Evolutionary conservation across 2,329 filamentous ascomycete species (phyloP), one percentile per base, ranked within the genome.

Genomic region (Scedosporium dehoogii): DNA sequence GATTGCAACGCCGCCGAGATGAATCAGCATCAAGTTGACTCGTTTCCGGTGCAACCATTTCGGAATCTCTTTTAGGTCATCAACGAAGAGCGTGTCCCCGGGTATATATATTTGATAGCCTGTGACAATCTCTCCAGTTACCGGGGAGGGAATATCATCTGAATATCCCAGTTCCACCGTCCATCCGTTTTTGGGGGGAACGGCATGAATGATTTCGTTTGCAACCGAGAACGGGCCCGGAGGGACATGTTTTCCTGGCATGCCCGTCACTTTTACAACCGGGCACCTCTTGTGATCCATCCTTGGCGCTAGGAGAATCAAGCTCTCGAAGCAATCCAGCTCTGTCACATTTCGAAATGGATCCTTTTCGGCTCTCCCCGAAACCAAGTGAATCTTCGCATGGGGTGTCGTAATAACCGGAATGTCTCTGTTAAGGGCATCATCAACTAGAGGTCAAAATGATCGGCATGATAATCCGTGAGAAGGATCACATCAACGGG

Each of bases 181-280:
- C 84, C 85, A 87, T 29, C 85, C 85, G 68, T 87, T 87, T 0
- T 81, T 86, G 2, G 84, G 85, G 6, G 85, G 85, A 2, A 87
- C 78, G 61, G 78, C 71, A 42, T 68, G 61, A 3, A 75, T 64
- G 6, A 75, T 38, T 23, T 74, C 69, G 61, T 77, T 74, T 18
- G 80, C 73, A 7, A 79, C 61, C 0, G 67, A 64, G 6, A 75
- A 64, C 2, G 66, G 64, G 0, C 74, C 73, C 0, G 73, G 73
- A 1, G 74, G 73, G 2, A 88, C 79, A 69, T 88, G 85, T 68
- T 86, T 85, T 2, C 83, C 85, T 0, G 85, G 85, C 81, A 83
- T 85, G 1, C 76, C 84, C 0, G 82, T 85, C 23, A 87, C 76
- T 66, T 82, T 82, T 51, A 87, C 73, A 6, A 74, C 75, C 1